Percentiles rank a stretch among this genome's conserved stretches.
Evolutionary conservation across 106 monocot species (phyloP).

Genomic region (Apostasia ramifera): DNA sequence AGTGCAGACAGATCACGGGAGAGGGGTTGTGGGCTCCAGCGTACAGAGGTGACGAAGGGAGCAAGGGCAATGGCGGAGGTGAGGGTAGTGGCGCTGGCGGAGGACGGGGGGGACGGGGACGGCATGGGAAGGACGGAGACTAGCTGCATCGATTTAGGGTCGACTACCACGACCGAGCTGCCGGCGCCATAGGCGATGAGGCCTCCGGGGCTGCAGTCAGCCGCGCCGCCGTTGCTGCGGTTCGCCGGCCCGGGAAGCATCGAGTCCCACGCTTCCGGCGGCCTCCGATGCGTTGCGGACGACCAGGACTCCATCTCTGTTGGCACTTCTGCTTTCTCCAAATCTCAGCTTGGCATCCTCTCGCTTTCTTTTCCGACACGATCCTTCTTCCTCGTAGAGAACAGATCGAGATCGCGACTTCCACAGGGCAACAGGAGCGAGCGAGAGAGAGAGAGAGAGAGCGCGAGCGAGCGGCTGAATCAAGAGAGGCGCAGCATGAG

Average conservation of each 20-base stretch:
- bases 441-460: no score
- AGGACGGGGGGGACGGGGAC: constrained; percentile 14
- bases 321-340: not conserved
- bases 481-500: no score
- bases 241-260: constrained; percentile 80
- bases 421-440: no score
- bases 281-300: constrained; percentile 10
- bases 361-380: no score
- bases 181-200: constrained; percentile 86
- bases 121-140: constrained; percentile 84
- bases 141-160: constrained; percentile 79
- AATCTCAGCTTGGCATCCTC: not conserved
- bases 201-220: constrained; percentile 55
- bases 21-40: constrained; percentile 57
- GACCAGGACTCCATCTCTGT: constrained; percentile 10
- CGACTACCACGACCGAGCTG: constrained; percentile 62
- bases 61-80: constrained; percentile 39
- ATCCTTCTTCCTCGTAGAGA: no score
- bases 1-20: constrained; percentile 36
- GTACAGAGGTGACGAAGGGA: constrained; percentile 71
- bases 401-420: no score
- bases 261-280: constrained; percentile 35
- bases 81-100: constrained; percentile 11
- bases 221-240: constrained; percentile 66
- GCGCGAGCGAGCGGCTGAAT: no score